These are phyloP conservation scores for Kappamyces sp. DNA, from an alignment of 192 early-diverging fungal genomes.

Conservation along the genomic window DNA sequence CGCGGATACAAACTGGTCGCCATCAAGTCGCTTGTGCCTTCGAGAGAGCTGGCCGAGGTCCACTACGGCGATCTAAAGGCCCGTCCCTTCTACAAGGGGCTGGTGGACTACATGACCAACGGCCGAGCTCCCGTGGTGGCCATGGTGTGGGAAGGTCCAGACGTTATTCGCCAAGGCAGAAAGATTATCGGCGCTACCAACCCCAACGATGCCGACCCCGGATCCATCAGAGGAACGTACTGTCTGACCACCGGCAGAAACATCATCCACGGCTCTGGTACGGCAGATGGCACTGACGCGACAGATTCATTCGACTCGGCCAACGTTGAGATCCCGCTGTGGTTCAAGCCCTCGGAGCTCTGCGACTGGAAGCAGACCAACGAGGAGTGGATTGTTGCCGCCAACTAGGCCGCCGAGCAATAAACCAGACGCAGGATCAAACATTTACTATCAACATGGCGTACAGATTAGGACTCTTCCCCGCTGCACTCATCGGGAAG, in stretches of 20 bases:
- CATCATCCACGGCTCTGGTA: constrained; percentile 82
- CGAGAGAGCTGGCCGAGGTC: constrained; percentile 61
- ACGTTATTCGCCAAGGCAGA: constrained; percentile 83
- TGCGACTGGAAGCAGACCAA: constrained; percentile 33
- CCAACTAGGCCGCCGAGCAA: constrained; percentile 67
- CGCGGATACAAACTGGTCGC: constrained; percentile 84
- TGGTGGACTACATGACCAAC: constrained; percentile 89
- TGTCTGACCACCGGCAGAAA: constrained; percentile 54
- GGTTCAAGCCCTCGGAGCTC: constrained; percentile 23
- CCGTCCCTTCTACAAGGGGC: constrained; percentile 82
- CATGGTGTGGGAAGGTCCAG: constrained; percentile 74
- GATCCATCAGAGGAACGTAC: constrained; percentile 85
- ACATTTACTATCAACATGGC: too few relatives aligned
- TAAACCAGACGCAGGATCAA: too few relatives aligned
- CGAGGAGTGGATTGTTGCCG: constrained; percentile 61
- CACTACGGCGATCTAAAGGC: constrained; percentile 78
- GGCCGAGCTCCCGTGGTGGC: constrained; percentile 67
- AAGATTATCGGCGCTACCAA: constrained; percentile 88
- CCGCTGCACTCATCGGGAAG: constrained; percentile 33
- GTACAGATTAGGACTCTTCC: background rate
- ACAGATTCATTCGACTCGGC: constrained; percentile 81
- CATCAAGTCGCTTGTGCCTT: constrained; percentile 66
- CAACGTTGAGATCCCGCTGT: constrained; percentile 61
- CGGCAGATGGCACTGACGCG: too few relatives aligned
- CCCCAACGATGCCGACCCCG: constrained; percentile 72